A percentile compares a stretch with the other conserved stretches of the same genome.
Conservation (phyloP, 2,329 filamentous ascomycete species). For the Aspergillus floridensis region DNA sequence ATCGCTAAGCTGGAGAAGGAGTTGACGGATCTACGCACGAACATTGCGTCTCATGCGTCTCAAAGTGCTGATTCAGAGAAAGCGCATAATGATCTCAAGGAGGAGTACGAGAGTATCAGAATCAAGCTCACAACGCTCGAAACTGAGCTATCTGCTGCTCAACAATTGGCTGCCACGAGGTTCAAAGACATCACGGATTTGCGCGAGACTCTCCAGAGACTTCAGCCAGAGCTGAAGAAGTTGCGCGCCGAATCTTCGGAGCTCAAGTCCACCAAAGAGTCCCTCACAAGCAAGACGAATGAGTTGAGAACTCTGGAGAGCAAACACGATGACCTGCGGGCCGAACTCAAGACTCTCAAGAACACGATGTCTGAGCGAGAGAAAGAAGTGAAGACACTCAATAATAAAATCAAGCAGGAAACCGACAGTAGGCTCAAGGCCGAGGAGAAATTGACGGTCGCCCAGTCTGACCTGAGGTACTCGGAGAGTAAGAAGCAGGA, state of each 20-base stretch:
- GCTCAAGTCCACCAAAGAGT: slow-evolving; percentile 72
- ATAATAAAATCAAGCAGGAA: slow-evolving; percentile 75
- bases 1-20: slow-evolving; percentile 71
- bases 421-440: slow-evolving; percentile 67
- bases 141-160: slow-evolving; percentile 78
- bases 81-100: slow-evolving; percentile 54
- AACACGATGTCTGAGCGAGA: slow-evolving; percentile 72
- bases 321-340: slow-evolving; percentile 75
- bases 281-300: slow-evolving; percentile 60
- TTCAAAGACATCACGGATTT: slow-evolving; percentile 86
- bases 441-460: slow-evolving; percentile 73
- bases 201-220: slow-evolving; percentile 74
- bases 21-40: slow-evolving; percentile 56
- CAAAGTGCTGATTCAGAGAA: slow-evolving; percentile 50
- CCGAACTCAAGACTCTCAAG: slow-evolving; percentile 68
- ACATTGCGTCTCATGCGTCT: slow-evolving; percentile 44
- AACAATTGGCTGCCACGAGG: slow-evolving; percentile 79
- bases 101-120: slow-evolving; percentile 70
- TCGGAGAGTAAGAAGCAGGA: slow-evolving; percentile 78
- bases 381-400: slow-evolving; percentile 70
- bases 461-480: slow-evolving; percentile 73
- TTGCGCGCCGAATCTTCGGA: slow-evolving; percentile 73
- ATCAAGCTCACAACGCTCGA: slow-evolving; percentile 67
- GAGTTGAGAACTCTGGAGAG: slow-evolving; percentile 76
- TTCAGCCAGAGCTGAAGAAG: slow-evolving; percentile 78